Evolutionary conservation across 202 grass and related monocot genomes (phyloP).

Genomic region (Dendrocalamus latiflorus): DNA sequence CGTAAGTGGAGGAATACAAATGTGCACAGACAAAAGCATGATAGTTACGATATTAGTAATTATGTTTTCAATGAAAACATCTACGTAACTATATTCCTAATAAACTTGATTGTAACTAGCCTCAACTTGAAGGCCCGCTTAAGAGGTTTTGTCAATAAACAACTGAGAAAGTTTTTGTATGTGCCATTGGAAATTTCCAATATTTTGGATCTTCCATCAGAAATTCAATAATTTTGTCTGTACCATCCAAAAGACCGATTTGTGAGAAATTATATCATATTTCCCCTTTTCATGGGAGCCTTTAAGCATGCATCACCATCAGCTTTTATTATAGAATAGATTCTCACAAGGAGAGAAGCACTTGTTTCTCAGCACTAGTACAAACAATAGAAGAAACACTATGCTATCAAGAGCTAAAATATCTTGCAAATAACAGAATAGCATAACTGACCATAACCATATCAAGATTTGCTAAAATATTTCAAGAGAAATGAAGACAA

Average conservation of each 20-base stretch:
- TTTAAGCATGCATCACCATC: neutral
- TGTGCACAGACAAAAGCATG: neutral
- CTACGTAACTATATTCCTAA: too few relatives aligned
- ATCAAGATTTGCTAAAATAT: neutral
- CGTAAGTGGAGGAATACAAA: neutral
- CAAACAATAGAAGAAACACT: neutral
- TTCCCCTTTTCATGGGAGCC: neutral
- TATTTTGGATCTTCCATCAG: too few relatives aligned
- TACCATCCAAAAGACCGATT: neutral
- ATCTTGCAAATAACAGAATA: neutral
- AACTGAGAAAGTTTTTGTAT: too few relatives aligned
- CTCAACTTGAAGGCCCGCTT: too few relatives aligned
- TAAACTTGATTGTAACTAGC: too few relatives aligned
- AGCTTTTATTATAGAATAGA: neutral
- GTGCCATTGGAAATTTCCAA: too few relatives aligned
- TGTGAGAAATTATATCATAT: neutral
- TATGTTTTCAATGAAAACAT: too few relatives aligned
- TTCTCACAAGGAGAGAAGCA: neutral
- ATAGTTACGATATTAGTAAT: too few relatives aligned
- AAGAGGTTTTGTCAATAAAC: too few relatives aligned
- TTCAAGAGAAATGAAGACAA: neutral
- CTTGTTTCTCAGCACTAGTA: neutral
- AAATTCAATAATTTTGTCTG: too few relatives aligned
- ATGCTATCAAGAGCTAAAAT: conserved; percentile 4
- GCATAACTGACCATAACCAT: neutral